Conservation (phyloP, 495 filamentous ascomycete species). For the Lentithecium fluviatile region DNA sequence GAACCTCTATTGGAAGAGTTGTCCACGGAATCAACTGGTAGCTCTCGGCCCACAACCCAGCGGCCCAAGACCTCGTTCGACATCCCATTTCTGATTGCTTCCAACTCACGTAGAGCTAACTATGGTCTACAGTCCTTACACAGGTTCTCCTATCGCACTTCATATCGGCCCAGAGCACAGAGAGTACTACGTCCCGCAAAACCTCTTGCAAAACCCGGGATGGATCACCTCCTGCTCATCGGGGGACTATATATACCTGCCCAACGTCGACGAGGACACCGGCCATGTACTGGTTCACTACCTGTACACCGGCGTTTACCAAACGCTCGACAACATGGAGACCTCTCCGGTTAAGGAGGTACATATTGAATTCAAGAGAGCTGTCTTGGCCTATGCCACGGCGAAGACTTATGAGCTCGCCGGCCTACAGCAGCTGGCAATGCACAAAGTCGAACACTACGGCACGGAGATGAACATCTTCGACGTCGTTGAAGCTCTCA, state of each 20-base stretch:
- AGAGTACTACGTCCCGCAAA: conserved; percentile 8
- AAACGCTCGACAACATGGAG: conserved; percentile 9
- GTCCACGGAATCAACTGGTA: conserved; percentile 6
- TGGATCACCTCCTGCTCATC: background rate
- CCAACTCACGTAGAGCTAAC: background rate
- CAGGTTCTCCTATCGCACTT: background rate
- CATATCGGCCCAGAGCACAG: background rate
- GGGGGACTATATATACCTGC: background rate
- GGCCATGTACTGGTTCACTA: conserved; percentile 23
- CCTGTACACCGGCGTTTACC: conserved; percentile 18
- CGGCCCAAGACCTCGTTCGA: conserved; percentile 18
- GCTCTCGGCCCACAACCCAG: conserved; percentile 11
- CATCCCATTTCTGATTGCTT: conserved; percentile 3
- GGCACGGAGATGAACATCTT: conserved; percentile 1
- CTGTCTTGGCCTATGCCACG: conserved; percentile 1
- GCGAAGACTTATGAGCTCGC: conserved; percentile 1
- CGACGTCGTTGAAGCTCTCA: background rate
- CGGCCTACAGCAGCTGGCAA: conserved; percentile 17
- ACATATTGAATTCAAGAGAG: conserved; percentile 15
- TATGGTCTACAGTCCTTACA: conserved; percentile 15
- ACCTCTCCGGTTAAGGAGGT: background rate
- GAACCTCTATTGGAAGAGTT: background rate
- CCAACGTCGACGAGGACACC: conserved; percentile 12
- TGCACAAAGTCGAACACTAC: background rate
- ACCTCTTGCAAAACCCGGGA: conserved; percentile 12